These are phyloP conservation scores for Solanum etuberosum DNA, from an alignment of 257 asterid species.

Conservation along the genomic window DNA sequence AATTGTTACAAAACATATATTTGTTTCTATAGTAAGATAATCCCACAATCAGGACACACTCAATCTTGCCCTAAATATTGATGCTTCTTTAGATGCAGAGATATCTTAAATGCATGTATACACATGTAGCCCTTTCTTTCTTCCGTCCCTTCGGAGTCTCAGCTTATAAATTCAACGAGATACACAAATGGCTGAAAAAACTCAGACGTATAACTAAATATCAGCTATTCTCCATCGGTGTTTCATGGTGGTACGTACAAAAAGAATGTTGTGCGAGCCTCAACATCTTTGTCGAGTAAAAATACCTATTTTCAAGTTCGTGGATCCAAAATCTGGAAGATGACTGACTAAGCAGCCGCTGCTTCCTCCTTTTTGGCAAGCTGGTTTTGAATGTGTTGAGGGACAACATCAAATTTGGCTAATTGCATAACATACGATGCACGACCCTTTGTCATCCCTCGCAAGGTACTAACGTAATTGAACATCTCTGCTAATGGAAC, in stretches of 20 bases:
- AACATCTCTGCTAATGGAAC: slow-evolving; percentile 99
- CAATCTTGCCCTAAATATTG: neutral
- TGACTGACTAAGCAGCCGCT: slow-evolving; percentile 39
- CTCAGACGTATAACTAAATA: neutral
- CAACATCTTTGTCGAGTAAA: neutral
- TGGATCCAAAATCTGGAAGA: neutral
- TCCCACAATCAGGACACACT: neutral
- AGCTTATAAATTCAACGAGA: neutral
- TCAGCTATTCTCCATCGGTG: neutral
- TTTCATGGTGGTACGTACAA: neutral
- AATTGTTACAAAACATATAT: neutral
- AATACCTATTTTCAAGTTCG: neutral
- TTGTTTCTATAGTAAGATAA: neutral
- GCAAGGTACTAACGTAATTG: slow-evolving; percentile 80
- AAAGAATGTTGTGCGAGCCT: neutral
- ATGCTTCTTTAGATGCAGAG: neutral
- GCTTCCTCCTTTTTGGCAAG: slow-evolving; percentile 70
- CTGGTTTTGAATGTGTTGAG: slow-evolving; percentile 91
- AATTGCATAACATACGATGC: slow-evolving; percentile 96
- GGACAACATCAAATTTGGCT: slow-evolving; percentile 93
- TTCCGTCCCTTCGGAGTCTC: neutral
- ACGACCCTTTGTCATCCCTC: slow-evolving; percentile 95
- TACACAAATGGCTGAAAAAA: neutral
- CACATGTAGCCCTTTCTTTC: neutral
- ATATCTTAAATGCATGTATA: neutral